Evolutionary conservation across 768 basidiomycete genomes (phyloP), one percentile per base, ranked within the genome.

Genomic region (Rhizopogon vesiculosus): DNA sequence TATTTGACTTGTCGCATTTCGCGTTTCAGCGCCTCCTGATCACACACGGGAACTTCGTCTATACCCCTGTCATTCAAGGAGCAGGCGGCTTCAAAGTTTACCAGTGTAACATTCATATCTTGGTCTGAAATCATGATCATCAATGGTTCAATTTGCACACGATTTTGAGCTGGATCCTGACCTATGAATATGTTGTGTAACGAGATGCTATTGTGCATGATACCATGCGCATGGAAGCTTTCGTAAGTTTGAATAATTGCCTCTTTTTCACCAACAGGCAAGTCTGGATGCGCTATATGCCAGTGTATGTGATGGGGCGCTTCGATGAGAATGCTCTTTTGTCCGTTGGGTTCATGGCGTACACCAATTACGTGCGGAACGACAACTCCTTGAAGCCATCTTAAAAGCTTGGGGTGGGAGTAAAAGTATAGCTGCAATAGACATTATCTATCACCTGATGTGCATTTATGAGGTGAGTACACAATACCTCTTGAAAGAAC

Each of bases 1-100:
- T 61, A 64, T 53, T 62, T 60, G 15, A 68, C 59, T 40, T 51
- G 42, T 29, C 57, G 64, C 66, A 65, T 60, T 46, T 68, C 66
- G 6, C 19, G 15, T 3, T 29, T 43, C 4, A 66, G 38, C 5
- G 56, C 56, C 7, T 41, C 46, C 29, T 39, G 31, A 15, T 45
- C 35, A 44, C 64, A 65, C 22, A 6, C 18, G n/a, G 43, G 39
- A 28, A 57, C 38, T 35, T 39, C 44, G 19, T 43, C 12, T 35
- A 33, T 31, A 8, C 44, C 33, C 35, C 19, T 29, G 16, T 54
- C 54, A 4, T 56, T 29, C 41, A 58, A 49, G 16, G 51, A 56
- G 12, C 52, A 38, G 4, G 60, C 55, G 7, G 18, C 49, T 28
- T 57, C 49, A 48, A 68, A 68, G 50, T 42, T 55, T 41, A 41